A percentile compares a stretch with the other conserved stretches of the same genome.
Conservation (phyloP, 768 basidiomycete species). For the Obba rivulosa region DNA sequence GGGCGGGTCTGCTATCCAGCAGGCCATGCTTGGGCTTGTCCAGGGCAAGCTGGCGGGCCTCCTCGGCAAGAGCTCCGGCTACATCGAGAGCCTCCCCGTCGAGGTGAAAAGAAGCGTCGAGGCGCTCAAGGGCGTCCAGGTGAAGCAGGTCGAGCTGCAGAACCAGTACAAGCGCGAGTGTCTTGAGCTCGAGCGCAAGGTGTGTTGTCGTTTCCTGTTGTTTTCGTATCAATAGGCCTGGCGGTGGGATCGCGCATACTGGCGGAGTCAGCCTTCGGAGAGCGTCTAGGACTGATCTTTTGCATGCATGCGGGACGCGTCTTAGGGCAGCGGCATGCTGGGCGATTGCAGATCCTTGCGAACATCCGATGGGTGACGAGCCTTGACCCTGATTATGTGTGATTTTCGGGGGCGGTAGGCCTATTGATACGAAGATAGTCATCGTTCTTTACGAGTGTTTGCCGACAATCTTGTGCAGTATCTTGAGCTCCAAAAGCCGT, state of each 20-base stretch:
- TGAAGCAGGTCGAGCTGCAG: constrained; percentile 86
- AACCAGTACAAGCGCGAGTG: constrained; percentile 94
- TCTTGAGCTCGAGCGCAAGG: constrained; percentile 94
- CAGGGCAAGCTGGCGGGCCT: constrained; percentile 83
- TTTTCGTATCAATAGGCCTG: not conserved
- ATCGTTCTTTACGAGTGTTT: not conserved
- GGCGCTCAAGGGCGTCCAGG: constrained; percentile 91
- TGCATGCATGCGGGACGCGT: too few species aligned
- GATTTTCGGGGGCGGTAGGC: too few species aligned
- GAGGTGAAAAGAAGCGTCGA: constrained; percentile 82
- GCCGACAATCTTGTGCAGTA: constrained; percentile 41
- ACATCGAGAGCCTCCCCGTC: constrained; percentile 83
- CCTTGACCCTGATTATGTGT: too few species aligned
- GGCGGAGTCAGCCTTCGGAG: too few species aligned
- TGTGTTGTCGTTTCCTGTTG: constrained; percentile 26
- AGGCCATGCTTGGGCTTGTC: constrained; percentile 79
- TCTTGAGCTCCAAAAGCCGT: constrained; percentile 68
- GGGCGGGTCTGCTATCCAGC: constrained; percentile 40
- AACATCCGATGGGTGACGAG: too few species aligned
- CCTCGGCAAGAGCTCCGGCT: constrained; percentile 89
- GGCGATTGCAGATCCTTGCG: too few species aligned
- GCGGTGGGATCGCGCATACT: too few species aligned
- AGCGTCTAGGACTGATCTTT: too few species aligned
- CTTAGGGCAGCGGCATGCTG: too few species aligned
- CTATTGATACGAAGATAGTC: not conserved